Conservation (phyloP, 257 asterid genomes). For the Petunia axillaris region DNA sequence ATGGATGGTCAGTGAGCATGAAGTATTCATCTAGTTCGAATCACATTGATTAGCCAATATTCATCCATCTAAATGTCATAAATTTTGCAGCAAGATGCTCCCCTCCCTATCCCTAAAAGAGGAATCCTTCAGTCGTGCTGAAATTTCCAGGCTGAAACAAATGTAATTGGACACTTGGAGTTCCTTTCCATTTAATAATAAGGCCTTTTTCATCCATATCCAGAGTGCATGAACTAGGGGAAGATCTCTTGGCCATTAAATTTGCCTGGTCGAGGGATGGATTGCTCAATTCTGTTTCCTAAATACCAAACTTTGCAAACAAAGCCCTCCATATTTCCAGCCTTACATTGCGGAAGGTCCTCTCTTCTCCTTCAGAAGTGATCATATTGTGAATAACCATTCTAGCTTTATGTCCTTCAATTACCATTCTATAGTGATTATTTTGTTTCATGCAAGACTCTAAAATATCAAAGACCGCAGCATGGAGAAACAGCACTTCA, state of each 20-base stretch:
- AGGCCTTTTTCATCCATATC: background rate
- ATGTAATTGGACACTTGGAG: background rate
- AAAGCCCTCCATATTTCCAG: constrained; percentile 45
- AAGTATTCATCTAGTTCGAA: too few species aligned
- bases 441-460: constrained; percentile 35
- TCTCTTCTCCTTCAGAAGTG: too few species aligned
- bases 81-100: too few species aligned
- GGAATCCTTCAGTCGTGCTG: background rate
- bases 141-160: background rate
- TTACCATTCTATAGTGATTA: constrained; percentile 15
- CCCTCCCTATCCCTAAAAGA: too few species aligned
- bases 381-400: constrained; percentile 24
- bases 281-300: constrained; percentile 41
- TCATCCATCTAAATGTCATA: too few species aligned
- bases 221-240: too few species aligned
- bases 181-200: background rate
- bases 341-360: constrained; percentile 26
- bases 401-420: constrained; percentile 33
- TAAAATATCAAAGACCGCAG: constrained; percentile 38
- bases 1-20: too few species aligned
- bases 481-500: constrained; percentile 27
- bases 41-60: too few species aligned
- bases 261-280: constrained; percentile 42
- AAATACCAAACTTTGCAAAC: constrained; percentile 32
- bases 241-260: constrained; percentile 5